Base-by-base conservation (phyloP, 129 eudicot species). In the Lactuca saligna region DNA sequence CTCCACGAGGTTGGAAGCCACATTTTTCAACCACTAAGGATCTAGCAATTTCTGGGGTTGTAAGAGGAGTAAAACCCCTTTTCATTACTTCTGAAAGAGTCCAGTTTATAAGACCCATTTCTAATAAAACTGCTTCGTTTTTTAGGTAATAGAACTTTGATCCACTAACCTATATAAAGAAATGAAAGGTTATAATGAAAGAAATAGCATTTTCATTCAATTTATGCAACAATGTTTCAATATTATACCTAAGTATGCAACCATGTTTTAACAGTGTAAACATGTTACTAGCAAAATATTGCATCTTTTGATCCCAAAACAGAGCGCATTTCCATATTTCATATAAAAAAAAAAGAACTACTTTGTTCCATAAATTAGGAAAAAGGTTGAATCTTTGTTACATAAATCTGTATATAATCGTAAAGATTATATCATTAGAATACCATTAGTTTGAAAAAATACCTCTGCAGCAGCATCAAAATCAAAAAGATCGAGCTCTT, bases 391-490 rank as follows among this genome's bases (percentile, higher is more conserved):
- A 63, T 8, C 25, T 42, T 4, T 44, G 35, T 17, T 42, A 4
- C 54, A 25, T 63, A 33, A 35, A 42, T 39, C 50, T 9, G 25
- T 34, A 25, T 25, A 1, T 25, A 25, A 25, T 25, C 29, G 2
- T 25, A 25, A 25, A 25, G 29, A 25, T 25, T 25, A 25, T 25
- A 25, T 25, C 29, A 25, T 16, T n/a, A 66, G 20, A 75, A 63
- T 68, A 72, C 71, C 56, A 64, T 38, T 33, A 53, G 46, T 29
- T 20, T 39, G 72, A 72, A 78, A 69, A 39, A 75, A 62, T 86
- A 92, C 98, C 96, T 92, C 95, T 13, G 95, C 85, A 73, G 98
- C 98, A 61, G 96, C 87, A 84, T 92, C 96, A 37, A 92, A 92
- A 77, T 92, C 98, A 66, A 92, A 82, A 56, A 92, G 79, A 67